phyloP scores from a whole-genome alignment of 1,139 yeast genomes.

The Blastobotrys persicus region DNA sequence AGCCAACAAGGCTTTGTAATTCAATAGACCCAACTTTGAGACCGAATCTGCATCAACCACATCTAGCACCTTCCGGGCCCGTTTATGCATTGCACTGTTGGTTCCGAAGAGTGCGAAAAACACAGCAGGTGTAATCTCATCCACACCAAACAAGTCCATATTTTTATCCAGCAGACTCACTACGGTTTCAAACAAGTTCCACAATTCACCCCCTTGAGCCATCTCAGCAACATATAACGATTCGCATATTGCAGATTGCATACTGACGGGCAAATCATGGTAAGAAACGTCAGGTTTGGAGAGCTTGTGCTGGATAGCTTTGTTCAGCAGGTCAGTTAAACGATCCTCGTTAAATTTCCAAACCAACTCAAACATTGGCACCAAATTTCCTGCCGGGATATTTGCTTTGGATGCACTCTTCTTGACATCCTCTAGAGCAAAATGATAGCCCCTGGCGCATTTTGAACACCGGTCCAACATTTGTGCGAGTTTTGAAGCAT shows the following conservation, averaged over 20 bases:
- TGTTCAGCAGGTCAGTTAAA: conserved; percentile 1
- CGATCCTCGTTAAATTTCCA: conserved; percentile 1
- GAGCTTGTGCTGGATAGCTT: conserved; percentile 4
- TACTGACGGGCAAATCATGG: neutral
- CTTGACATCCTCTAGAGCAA: conserved; percentile 10
- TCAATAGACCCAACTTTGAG: neutral
- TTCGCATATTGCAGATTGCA: neutral
- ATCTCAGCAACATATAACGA: conserved; percentile 1
- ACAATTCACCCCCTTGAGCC: neutral
- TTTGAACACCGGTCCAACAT: conserved; percentile 11
- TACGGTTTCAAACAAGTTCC: neutral
- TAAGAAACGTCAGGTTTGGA: conserved; percentile 5
- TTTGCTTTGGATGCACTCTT: neutral
- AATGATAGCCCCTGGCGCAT: conserved; percentile 16
- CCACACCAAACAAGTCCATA: neutral
- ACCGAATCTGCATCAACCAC: conserved; percentile 3
- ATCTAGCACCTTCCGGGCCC: conserved; percentile 27
- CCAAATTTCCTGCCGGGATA: conserved; percentile 6
- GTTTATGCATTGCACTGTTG: conserved; percentile 27
- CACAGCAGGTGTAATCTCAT: conserved; percentile 32
- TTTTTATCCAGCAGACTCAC: neutral
- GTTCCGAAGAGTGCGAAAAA: conserved; percentile 31
- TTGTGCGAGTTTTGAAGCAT: conserved; percentile 6
- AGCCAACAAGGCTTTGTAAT: neutral
- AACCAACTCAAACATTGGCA: conserved; percentile 9